Percentiles rank a stretch among this genome's conserved stretches.
Evolutionary conservation across 805 yeast species (phyloP).

Genomic region (Ogataea angusta): DNA sequence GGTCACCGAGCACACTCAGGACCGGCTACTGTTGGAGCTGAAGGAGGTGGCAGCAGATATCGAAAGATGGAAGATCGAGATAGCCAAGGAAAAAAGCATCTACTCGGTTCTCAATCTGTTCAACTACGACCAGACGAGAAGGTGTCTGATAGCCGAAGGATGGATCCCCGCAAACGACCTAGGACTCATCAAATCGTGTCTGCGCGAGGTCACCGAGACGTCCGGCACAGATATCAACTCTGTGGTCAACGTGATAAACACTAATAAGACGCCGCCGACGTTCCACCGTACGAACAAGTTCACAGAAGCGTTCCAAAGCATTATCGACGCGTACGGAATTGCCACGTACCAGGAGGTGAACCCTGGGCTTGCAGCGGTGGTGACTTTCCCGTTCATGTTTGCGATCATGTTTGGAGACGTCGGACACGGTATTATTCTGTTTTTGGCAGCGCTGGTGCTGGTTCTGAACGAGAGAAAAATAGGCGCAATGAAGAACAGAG

Average conservation of each 20-base stretch:
- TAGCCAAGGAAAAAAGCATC: conserved; percentile 79
- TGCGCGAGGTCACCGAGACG: conserved; percentile 61
- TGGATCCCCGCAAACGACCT: conserved; percentile 90
- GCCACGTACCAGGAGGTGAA: conserved; percentile 74
- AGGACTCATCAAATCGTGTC: conserved; percentile 56
- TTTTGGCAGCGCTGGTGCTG: conserved; percentile 51
- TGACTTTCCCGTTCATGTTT: conserved; percentile 79
- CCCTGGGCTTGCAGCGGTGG: conserved; percentile 70
- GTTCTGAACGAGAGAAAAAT: conserved; percentile 54
- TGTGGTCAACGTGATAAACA: conserved; percentile 56
- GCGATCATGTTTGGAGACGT: conserved; percentile 83
- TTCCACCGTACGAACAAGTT: conserved; percentile 68
- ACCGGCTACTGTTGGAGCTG: conserved; percentile 73
- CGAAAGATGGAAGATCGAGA: conserved; percentile 65
- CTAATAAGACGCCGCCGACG: conserved; percentile 69
- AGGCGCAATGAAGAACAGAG: conserved; percentile 52
- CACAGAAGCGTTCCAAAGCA: conserved; percentile 65
- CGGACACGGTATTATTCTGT: conserved; percentile 69
- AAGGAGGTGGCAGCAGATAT: conserved; percentile 73
- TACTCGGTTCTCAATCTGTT: conserved; percentile 74
- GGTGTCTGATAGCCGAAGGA: conserved; percentile 90
- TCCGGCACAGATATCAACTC: conserved; percentile 44
- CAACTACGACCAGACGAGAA: conserved; percentile 78
- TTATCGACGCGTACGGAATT: conserved; percentile 74
- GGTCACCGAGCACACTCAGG: conserved; percentile 61